Evolutionary conservation across 352 stramenopile genomes (phyloP), one percentile per base, ranked within the genome.

Genomic region (Globisporangium spiculum): DNA sequence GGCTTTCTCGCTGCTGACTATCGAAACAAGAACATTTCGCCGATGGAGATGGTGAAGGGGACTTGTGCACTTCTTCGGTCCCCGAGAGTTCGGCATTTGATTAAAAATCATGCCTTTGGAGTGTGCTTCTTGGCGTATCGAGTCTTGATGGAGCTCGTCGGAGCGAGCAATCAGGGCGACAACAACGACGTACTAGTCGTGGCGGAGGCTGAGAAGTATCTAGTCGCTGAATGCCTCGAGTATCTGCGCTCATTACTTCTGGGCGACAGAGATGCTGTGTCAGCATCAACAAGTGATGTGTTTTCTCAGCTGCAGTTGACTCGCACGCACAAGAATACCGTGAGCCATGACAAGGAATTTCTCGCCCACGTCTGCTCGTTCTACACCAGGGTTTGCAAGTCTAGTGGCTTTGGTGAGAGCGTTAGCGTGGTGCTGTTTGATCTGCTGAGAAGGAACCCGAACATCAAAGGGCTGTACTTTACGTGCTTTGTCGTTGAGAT

Each of bases 361-460:
- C 52, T 90, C 26, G 65, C 67, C 2, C 78, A 88, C n/a, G 69
- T 79, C 2, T 80, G 71, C 41, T 70, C 73, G 4, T 73, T 90
- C 1, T 67, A 83, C 44, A 68, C 75, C 8, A 65, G 70, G 24
- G 56, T 90, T 22, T 88, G 79, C 27, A 63, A 64, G 16, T 63
- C 65, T 0, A 68, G 71, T 7, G 56, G 60, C 9, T 72, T 78
- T 38, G 38, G 72, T 16, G 30, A 59, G 48, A 41, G 76, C 8
- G 72, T 74, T 4, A 77, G 77, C 1, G 75, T 86, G 46, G 48
- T 90, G 54, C 56, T 87, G 1, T 80, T 84, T 24, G 78, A 90
- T 32, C 18, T 90, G 10, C 10, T 88, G 20, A 65, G 74, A 26
- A 60, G 56, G 8, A 79, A 85, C 59, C 61, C 70, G 1, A 75